Base-by-base conservation (phyloP, 176 grass and related monocot genomes). In the Otatea glauca region DNA sequence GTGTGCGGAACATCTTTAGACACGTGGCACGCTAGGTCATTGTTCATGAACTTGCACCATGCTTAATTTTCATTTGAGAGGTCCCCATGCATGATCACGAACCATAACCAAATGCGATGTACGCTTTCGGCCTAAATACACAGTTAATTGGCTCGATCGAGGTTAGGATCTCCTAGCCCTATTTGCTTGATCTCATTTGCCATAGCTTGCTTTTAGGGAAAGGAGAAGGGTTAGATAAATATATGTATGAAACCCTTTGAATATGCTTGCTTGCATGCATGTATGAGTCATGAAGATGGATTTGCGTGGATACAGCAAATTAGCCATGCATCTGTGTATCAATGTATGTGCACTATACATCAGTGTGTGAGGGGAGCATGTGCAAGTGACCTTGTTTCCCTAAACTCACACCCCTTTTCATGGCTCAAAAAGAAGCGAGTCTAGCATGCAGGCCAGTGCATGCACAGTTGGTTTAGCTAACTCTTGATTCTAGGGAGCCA, bases 321-420 rank as follows among this genome's bases (percentile, higher is more conserved):
- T 77, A 55, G 72, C 65, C 65, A 50, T 60, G 41, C 43, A 37
- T 77, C 24, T 51, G 1, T 67, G 29, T 9, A 32, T 41, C 50
- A 49, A 65, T 41, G 25, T 70, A 56, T 50, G 20, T 25, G 13
- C 41, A 29, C 29, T 29, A 39, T 81, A 56, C 4, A 51, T 6
- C 63, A 70, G 10, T 29, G 48, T 72, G 53, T 74, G 68, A 23
- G 80, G 80, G 42, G 9, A 12, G 67, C 89, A 90, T 90, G 75
- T 90, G 84, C 58, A 51, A 13, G 48, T 60, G 42, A 20, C 68
- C 59, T 83, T 78, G 84, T 87, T 83, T 80, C 50, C 62, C 69
- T 90, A 49, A 83, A 44, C 65, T 34, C 68, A 83, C 89, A 80
- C 84, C 70, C 60, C 80, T 84, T 91, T 80, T 44, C 61, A 87